A percentile compares a stretch with the other conserved stretches of the same genome.
These are phyloP conservation scores for Coffea canephora DNA, from an alignment of 257 asterid genomes.

Conservation along the genomic window DNA sequence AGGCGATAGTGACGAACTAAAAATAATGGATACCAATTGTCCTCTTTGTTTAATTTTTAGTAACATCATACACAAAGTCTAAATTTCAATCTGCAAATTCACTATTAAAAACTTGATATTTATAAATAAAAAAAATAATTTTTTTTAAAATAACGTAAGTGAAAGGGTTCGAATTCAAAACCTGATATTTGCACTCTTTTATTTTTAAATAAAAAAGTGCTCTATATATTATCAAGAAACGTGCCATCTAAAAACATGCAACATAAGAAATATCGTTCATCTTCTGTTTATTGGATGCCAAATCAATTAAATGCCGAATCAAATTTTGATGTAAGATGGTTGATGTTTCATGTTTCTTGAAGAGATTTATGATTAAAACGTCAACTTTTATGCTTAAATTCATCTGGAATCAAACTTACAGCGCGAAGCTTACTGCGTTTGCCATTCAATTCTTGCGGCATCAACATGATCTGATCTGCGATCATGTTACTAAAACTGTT, in stretches of 20 bases:
- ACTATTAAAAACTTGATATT: not conserved
- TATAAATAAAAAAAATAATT: not conserved
- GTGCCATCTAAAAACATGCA: not conserved
- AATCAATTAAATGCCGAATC: too few relatives aligned
- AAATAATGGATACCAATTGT: not conserved
- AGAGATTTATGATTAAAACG: not conserved
- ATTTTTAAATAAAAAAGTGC: too few relatives aligned
- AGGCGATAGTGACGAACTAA: not conserved
- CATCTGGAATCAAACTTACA: not conserved
- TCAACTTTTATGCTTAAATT: not conserved
- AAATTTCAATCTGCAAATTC: not conserved
- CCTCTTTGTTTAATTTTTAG: not conserved
- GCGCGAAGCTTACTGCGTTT: not conserved
- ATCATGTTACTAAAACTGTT: not conserved
- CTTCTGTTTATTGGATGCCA: not conserved
- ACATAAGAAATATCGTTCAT: not conserved
- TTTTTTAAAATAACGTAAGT: too few relatives aligned
- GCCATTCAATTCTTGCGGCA: not conserved
- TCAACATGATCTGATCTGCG: not conserved
- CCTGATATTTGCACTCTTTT: too few relatives aligned
- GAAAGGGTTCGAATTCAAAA: too few relatives aligned
- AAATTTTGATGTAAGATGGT: too few relatives aligned
- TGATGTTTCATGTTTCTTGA: not conserved
- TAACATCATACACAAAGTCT: not conserved
- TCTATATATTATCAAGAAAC: not conserved